Evolutionary conservation across 768 basidiomycete genomes (phyloP).

Genomic region (Boletellus ananiceps): DNA sequence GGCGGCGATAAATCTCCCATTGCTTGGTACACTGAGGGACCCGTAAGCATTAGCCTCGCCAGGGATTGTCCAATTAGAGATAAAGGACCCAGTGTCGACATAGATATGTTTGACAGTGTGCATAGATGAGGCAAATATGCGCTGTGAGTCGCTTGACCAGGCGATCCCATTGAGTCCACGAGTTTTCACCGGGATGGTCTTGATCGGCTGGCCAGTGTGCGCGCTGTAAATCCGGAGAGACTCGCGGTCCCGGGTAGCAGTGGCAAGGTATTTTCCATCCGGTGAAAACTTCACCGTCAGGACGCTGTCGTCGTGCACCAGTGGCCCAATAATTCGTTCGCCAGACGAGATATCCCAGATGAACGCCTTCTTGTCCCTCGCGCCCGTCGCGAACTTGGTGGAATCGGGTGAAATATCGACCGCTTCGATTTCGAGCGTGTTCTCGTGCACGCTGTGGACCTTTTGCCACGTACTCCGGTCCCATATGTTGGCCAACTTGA

Average conservation of each 20-base stretch:
- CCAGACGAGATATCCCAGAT: constrained; percentile 6
- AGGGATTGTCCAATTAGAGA: neutral
- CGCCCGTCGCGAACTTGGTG: constrained; percentile 2
- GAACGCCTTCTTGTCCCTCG: neutral
- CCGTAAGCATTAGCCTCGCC: neutral
- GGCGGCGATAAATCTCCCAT: neutral
- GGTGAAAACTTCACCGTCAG: constrained; percentile 3
- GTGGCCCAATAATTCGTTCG: constrained; percentile 1
- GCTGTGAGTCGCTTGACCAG: neutral
- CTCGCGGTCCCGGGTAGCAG: neutral
- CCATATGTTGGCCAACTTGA: neutral
- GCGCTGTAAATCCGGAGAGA: neutral
- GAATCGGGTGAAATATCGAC: constrained; percentile 3
- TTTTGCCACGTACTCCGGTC: neutral
- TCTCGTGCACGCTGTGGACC: neutral
- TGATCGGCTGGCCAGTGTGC: neutral
- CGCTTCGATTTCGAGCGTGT: neutral
- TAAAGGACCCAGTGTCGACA: neutral
- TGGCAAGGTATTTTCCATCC: neutral
- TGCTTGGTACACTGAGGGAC: neutral
- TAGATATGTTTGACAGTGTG: neutral
- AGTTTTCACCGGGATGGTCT: neutral
- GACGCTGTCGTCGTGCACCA: neutral
- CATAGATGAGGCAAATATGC: neutral
- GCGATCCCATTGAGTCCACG: neutral